Base-by-base conservation (phyloP, 495 filamentous ascomycete genomes). In the Umbilicaria muhlenbergii region DNA sequence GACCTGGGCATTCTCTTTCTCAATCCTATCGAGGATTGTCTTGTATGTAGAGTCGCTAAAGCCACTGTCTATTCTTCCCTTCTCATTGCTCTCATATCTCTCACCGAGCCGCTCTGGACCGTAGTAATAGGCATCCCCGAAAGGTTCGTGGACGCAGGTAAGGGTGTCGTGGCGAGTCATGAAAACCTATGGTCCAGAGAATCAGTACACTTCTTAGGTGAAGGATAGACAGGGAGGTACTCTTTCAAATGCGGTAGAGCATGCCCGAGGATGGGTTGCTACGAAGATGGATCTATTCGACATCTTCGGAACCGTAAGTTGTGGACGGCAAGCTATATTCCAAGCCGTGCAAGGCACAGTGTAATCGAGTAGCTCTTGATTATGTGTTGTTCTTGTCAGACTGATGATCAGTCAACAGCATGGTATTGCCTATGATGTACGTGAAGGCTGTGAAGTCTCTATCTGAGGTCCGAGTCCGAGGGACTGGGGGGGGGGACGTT, bases 101-200 rank as follows among this genome's bases (percentile, higher is more conserved):
- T 70, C 61, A 51, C 79, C 78, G 44, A 95, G 70, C 36, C 86
- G 68, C 62, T 98, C 91, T 0, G 87, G 86, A 18, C 89, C 88
- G 53, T 79, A 95, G 63, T 98, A 95, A 62, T 85, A 98, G 44
- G 87, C 83, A 58, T 98, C 91, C 13, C 91, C 91, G 52, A 95
- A 95, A 1, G 91, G 91, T 60, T 98, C 91, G 58, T 98, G 91
- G 50, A 89, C 62, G 58, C 86, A 93, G 49, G 75, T 65, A 24
- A 98, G 71, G 18, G 69, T 80, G 48, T 89, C 81, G 19, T 69
- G 67, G 46, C 82, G 78, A 48, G 88, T 94, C 91, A 98, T 95
- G 59, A 98, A 94, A 47, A 95, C 84, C 86, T 93, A 48, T 11
- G 32, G 21, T 2, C 8, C 17, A 41, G 24, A 28, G 8, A 28